Evolutionary conservation across 2,329 filamentous ascomycete species (phyloP).

Genomic region (Zasmidium cellare): DNA sequence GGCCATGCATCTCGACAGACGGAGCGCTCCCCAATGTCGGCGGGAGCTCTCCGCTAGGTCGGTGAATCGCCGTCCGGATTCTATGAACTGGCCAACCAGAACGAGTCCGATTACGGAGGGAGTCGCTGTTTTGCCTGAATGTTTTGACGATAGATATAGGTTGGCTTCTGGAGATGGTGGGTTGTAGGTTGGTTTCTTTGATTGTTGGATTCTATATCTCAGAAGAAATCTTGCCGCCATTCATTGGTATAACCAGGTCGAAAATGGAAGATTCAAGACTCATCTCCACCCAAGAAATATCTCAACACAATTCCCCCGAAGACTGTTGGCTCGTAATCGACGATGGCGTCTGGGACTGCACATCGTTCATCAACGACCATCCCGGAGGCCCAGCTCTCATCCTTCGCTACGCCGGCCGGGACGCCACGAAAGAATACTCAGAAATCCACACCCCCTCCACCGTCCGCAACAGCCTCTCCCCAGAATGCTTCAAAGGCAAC

Average conservation of each 20-base stretch:
- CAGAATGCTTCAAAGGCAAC: constrained; percentile 39
- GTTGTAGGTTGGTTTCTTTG: too few relatives aligned
- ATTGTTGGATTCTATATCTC: too few relatives aligned
- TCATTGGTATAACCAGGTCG: too few relatives aligned
- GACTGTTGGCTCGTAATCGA: constrained; percentile 65
- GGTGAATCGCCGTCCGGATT: neutral
- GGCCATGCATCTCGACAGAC: neutral
- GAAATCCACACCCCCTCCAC: constrained; percentile 49
- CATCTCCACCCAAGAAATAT: constrained; percentile 18
- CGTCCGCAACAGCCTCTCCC: constrained; percentile 41
- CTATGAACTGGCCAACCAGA: neutral
- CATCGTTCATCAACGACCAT: constrained; percentile 61
- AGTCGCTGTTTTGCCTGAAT: neutral
- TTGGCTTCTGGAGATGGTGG: too few relatives aligned
- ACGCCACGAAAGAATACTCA: constrained; percentile 56
- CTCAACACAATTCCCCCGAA: constrained; percentile 20
- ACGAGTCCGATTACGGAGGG: neutral
- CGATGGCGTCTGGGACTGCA: constrained; percentile 65
- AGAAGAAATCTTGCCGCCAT: too few relatives aligned
- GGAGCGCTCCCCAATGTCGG: neutral
- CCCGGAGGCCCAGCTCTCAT: constrained; percentile 58
- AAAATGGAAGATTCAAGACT: constrained; percentile 19
- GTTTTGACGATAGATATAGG: neutral
- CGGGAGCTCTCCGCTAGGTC: neutral
- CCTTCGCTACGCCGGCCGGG: constrained; percentile 51